Evolutionary conservation across 2,329 filamentous ascomycete genomes (phyloP).

Genomic region (Colletotrichum tabaci): DNA sequence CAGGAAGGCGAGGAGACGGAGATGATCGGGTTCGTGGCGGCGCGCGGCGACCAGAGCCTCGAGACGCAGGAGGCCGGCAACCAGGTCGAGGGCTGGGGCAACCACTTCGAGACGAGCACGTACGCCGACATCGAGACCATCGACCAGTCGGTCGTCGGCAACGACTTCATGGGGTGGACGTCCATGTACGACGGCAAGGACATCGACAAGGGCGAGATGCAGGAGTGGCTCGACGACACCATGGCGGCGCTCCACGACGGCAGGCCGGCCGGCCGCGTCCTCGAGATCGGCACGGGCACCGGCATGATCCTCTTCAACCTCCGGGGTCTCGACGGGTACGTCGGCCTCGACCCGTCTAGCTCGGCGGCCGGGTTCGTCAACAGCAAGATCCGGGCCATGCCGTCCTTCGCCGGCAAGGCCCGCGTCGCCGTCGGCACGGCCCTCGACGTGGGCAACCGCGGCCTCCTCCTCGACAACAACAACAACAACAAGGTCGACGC

Average conservation of each 20-base stretch:
- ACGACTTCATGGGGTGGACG: conserved; percentile 51
- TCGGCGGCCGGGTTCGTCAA: conserved; percentile 45
- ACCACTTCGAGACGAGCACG: conserved; percentile 41
- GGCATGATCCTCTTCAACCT: conserved; percentile 54
- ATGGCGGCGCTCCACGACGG: conserved; percentile 40
- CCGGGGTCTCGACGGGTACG: conserved; percentile 44
- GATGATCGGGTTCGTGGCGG: conserved; percentile 40
- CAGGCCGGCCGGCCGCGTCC: conserved; percentile 37
- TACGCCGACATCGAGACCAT: conserved; percentile 43
- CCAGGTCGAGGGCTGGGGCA: conserved; percentile 44
- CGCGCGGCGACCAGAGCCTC: conserved; percentile 1
- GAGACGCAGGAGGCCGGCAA: conserved; percentile 17
- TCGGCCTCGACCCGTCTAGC: conserved; percentile 48
- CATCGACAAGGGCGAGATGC: conserved; percentile 49
- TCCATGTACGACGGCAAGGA: conserved; percentile 50
- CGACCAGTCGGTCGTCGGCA: conserved; percentile 39
- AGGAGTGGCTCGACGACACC: conserved; percentile 53
- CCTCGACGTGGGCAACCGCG: background rate
- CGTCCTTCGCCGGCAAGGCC: conserved; percentile 41
- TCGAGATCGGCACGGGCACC: conserved; percentile 50
- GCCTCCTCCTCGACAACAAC: too few relatives aligned
- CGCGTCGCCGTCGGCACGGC: conserved; percentile 45
- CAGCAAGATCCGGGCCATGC: conserved; percentile 33
- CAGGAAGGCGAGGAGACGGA: conserved; percentile 23
- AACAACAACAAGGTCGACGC: background rate